Evolutionary conservation across 2,329 filamentous ascomycete genomes (phyloP), one percentile per base, ranked within the genome.

Genomic region (Penicillium sp.): DNA sequence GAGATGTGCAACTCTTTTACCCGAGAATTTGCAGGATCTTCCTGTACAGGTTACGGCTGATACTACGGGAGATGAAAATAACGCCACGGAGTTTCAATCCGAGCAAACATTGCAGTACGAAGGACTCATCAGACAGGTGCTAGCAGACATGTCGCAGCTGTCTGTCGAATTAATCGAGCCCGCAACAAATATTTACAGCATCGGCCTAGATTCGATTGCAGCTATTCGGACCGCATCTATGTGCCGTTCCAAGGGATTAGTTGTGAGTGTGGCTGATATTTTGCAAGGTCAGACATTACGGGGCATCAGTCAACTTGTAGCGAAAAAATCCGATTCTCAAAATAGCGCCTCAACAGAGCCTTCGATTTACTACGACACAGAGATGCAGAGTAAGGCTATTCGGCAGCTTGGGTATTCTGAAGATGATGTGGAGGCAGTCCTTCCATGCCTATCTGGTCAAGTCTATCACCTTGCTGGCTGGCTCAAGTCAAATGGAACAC

Each of bases 401-500:
- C 40, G 48, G n/a, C 58, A 60, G 14, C 56, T 67, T 7, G 45
- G 47, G 1, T 23, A 67, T 20, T 18, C 48, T 4, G 60, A 59
- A 26, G 63, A 63, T 7, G 53, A 56, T 1, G 54, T 72, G 18
- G 67, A 72, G 33, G 56, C 59, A 3, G 63, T 70, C 2, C 46
- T 69, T 14, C 69, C 70, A 3, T 69, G 67, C 55, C 61, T 71
- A 1, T 58, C 66, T n/a, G 70, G 70, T 7, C 70, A 72, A 54
- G 58, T 63, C 45, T 70, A 66, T 43, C 69, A 72, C 52, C 65
- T 72, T 9, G 59, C 56, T 7, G 66, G 60, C 53, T 72, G 70
- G 70, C 53, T 71, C 42, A 69, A 68, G 46, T 68, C 68, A 11
- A 63, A 62, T 20, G 60, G 69, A 23, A 69, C 61, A 4, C 56